Evolutionary conservation across 2,329 filamentous ascomycete species (phyloP).

Genomic region (Waltergamsia citrina): DNA sequence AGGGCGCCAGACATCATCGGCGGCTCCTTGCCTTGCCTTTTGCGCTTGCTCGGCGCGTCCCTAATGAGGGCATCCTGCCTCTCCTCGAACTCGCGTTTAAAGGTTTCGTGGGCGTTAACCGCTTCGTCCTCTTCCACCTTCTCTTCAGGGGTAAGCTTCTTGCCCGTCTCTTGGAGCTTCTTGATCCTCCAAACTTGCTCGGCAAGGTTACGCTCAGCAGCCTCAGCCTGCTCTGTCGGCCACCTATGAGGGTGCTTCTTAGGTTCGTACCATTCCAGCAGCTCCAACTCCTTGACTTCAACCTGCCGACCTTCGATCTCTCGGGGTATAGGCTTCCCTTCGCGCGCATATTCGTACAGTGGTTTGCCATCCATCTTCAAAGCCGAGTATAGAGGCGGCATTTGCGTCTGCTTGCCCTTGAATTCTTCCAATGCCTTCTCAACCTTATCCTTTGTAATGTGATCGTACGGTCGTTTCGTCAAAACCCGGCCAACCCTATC

Average conservation of each 20-base stretch:
- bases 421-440: constrained; percentile 69
- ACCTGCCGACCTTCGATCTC: constrained; percentile 78
- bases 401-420: constrained; percentile 76
- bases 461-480: constrained; percentile 62
- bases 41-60: constrained; percentile 25
- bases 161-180: constrained; percentile 40
- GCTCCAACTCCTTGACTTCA: constrained; percentile 65
- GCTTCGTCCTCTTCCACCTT: constrained; percentile 46
- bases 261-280: constrained; percentile 78
- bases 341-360: constrained; percentile 90
- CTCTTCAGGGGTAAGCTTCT: constrained; percentile 42
- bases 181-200: constrained; percentile 60
- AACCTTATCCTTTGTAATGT: constrained; percentile 71
- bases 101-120: constrained; percentile 43
- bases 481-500: constrained; percentile 80
- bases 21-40: constrained; percentile 13
- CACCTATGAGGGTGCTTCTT: constrained; percentile 71
- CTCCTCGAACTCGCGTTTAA: constrained; percentile 50
- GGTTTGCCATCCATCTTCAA: constrained; percentile 90
- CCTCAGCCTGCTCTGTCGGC: constrained; percentile 69
- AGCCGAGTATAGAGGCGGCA: constrained; percentile 87
- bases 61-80: constrained; percentile 46
- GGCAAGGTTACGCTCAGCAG: constrained; percentile 66
- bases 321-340: constrained; percentile 75
- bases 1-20: constrained; percentile 50